Evolutionary conservation across 176 grass and related monocot species (phyloP).

Genomic region (Rhynchospora pubera): DNA sequence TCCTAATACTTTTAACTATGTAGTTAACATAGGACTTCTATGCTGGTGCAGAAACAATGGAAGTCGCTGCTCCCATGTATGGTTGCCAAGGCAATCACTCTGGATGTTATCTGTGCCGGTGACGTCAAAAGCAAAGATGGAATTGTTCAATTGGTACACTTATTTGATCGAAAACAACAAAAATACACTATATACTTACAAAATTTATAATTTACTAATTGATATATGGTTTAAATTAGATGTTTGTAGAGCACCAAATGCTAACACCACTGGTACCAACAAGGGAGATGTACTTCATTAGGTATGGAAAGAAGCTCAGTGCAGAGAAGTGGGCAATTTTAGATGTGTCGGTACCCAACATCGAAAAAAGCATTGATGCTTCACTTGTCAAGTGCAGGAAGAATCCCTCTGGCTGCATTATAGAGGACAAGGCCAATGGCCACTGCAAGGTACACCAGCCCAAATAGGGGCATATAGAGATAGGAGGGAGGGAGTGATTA

Average conservation of each 20-base stretch:
- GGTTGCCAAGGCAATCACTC: conserved; percentile 37
- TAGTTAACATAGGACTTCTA: neutral
- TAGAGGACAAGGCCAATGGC: conserved; percentile 55
- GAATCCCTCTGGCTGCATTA: conserved; percentile 59
- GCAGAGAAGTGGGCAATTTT: conserved; percentile 51
- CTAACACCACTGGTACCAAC: conserved; percentile 61
- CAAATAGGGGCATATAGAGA: neutral
- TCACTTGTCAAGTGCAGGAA: conserved; percentile 30
- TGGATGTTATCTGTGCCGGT: conserved; percentile 33
- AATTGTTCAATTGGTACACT: conserved; percentile 42
- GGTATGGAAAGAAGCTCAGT: conserved; percentile 51
- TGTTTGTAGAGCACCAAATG: conserved; percentile 72
- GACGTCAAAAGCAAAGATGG: conserved; percentile 40
- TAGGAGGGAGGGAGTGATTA: too few species aligned
- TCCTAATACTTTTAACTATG: neutral
- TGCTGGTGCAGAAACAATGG: conserved; percentile 51
- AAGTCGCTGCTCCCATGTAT: conserved; percentile 66
- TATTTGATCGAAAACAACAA: neutral
- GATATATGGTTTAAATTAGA: conserved; percentile 34
- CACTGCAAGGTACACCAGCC: conserved; percentile 46
- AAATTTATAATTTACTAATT: neutral
- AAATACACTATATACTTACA: neutral
- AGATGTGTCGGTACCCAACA: conserved; percentile 45
- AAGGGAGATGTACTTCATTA: conserved; percentile 56
- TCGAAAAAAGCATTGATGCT: conserved; percentile 23